Base-by-base conservation (phyloP, 306 rosid genomes). In the Senna siamea region DNA sequence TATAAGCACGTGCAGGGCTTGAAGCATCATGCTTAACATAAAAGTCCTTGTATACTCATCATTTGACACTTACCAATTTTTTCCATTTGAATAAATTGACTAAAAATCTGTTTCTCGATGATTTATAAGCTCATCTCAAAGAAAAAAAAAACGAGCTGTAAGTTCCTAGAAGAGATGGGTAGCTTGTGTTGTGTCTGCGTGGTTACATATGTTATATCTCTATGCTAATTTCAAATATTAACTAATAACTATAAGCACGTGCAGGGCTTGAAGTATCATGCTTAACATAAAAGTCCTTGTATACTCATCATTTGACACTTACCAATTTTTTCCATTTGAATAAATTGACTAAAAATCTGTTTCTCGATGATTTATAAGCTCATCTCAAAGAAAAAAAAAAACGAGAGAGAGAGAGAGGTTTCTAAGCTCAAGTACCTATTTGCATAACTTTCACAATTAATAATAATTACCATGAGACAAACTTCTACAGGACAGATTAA, bases 401-500 rank as follows among this genome's bases (percentile, higher is more conserved):
- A 26, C 1, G 30, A 26, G 30, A 26, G 30, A 26, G 30, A 26
- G 30, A 26, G 30, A 26, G 30, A 26, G 3, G 3, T 26, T 26
- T 26, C 22, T 70, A 26, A 57, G 61, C 56, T 64, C 38, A 50
- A 11, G 35, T 20, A 19, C 53, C 40, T 64, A 41, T 64, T 43
- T 64, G 32, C 32, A n/a, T 51, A 1, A 48, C 54, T 48, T 48
- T 15, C 19, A 48, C 54, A 48, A 46, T 11, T 20, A 15, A 23
- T 12, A 56, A 56, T 15, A 43, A 9, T 23, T 7, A 12, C 50
- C 30, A 37, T 19, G 9, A 62, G 12, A 54, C 46, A 53, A 66
- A 58, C 41, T 58, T 67, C 18, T n/a, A n/a, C 34, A 44, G 30
- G 20, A 28, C 20, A 48, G 19, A 34, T 28, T 7, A 23, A 4